Evolutionary conservation across 2,329 filamentous ascomycete genomes (phyloP).

Genomic region (Monilinia fructicola): DNA sequence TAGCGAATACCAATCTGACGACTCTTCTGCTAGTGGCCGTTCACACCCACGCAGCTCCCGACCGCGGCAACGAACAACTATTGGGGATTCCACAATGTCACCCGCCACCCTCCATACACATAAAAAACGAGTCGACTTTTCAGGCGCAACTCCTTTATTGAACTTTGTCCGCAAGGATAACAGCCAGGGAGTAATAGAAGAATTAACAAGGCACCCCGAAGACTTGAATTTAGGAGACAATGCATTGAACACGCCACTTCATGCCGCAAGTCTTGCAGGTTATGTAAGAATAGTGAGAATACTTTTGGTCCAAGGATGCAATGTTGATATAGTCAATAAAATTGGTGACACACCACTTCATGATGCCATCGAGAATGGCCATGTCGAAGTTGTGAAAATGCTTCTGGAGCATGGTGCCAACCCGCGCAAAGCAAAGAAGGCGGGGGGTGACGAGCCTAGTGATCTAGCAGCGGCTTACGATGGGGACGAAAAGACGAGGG

Average conservation of each 20-base stretch:
- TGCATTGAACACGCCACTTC: slow-evolving; percentile 92
- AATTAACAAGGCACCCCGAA: slow-evolving; percentile 73
- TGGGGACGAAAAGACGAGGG: slow-evolving; percentile 54
- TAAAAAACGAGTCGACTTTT: slow-evolving; percentile 88
- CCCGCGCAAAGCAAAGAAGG: slow-evolving; percentile 82
- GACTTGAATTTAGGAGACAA: slow-evolving; percentile 90
- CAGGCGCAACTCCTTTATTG: slow-evolving; percentile 87
- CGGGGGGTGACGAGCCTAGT: slow-evolving; percentile 82
- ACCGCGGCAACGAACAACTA: slow-evolving; percentile 55
- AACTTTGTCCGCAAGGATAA: slow-evolving; percentile 82
- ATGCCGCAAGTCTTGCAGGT: slow-evolving; percentile 87
- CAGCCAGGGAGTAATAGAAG: slow-evolving; percentile 70
- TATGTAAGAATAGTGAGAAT: slow-evolving; percentile 84
- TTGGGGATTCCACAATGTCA: slow-evolving; percentile 61
- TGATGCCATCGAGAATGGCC: slow-evolving; percentile 94
- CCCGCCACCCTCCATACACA: slow-evolving; percentile 68
- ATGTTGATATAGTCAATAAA: slow-evolving; percentile 74
- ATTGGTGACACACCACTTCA: slow-evolving; percentile 91
- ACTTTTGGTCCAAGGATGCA: slow-evolving; percentile 79
- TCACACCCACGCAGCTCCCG: slow-evolving; percentile 60
- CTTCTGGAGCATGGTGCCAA: slow-evolving; percentile 86
- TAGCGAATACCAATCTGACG: slow-evolving; percentile 66
- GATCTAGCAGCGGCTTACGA: slow-evolving; percentile 75
- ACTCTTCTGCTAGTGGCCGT: slow-evolving; percentile 61
- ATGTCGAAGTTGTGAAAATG: slow-evolving; percentile 82